Evolutionary conservation across 306 rosid genomes (phyloP), one percentile per base, ranked within the genome.

Genomic region (Rosa chinensis): DNA sequence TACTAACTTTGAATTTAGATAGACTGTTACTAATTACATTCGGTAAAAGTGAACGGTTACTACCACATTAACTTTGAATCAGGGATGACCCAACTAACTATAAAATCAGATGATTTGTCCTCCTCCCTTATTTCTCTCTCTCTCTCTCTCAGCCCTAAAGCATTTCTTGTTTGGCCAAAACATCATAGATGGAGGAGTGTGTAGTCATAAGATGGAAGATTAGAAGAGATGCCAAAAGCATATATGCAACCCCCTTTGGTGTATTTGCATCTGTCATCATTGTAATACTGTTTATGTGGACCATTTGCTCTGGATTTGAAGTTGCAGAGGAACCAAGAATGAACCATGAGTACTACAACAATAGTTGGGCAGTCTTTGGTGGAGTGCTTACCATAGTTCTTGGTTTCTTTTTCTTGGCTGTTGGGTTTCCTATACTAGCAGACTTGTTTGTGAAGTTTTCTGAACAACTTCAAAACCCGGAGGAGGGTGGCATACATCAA

Each of bases 401-500:
- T 12, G 90, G 90, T n/a, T 67, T 89, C 84, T 13, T 89, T 66
- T 83, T 91, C 64, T 50, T 86, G 66, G 82, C 56, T 35, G 69
- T 82, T 12, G 92, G 92, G 73, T 70, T 89, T 71, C 92, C 93
- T 71, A 82, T 91, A 44, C 78, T 91, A 20, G 81, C 84, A 3
- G 85, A 86, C 69, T 78, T 91, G 83, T 79, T 82, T 69, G 78
- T 85, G 23, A 80, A 78, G 66, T 81, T 88, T 82, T 82, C 82
- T 9, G 81, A 85, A 72, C 87, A 84, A 77, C 18, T 88, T 63
- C 86, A 55, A 40, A 74, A 49, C 58, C 92, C 79, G 6, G 79
- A 84, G 37, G 80, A 80, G 76, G 75, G 75, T 48, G 66, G 44
- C 61, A 77, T 39, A 74, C 79, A 53, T 40, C 81, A 78, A 61